Percentiles rank a stretch among this genome's conserved stretches.
These are phyloP conservation scores for Plasmodium sp. DNA, from an alignment of 169 alveolate genomes.

Conservation along the genomic window DNA sequence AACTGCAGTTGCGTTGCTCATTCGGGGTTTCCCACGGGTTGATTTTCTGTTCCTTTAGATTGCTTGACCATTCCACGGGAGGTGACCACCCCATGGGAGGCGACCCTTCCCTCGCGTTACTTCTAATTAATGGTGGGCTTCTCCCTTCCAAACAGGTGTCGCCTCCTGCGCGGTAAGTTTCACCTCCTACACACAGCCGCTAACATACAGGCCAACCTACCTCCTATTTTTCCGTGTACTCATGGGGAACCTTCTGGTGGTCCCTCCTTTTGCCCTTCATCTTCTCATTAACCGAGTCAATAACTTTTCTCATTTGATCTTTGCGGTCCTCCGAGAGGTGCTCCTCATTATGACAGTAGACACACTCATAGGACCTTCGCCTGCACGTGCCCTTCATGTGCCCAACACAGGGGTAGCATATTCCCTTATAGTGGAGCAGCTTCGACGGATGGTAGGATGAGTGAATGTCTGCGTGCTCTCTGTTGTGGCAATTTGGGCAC, in stretches of 20 bases:
- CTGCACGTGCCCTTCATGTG: slow-evolving; percentile 8
- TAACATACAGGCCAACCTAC: background rate
- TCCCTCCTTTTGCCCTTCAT: background rate
- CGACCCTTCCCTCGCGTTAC: background rate
- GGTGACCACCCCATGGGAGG: background rate
- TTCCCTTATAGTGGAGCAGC: slow-evolving; percentile 9
- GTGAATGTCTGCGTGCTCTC: slow-evolving; percentile 23
- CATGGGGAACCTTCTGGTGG: background rate
- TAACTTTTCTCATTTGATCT: background rate
- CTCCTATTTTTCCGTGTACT: background rate
- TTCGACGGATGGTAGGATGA: slow-evolving; percentile 29
- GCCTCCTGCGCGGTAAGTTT: background rate
- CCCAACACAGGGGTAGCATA: slow-evolving; percentile 10
- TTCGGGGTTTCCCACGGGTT: background rate
- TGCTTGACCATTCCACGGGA: background rate
- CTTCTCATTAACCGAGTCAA: background rate
- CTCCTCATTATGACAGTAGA: slow-evolving; percentile 21
- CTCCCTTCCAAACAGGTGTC: background rate
- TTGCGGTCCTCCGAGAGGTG: background rate
- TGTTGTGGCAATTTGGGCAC: slow-evolving; percentile 16
- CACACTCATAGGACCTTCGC: slow-evolving; percentile 1
- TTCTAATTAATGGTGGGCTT: background rate
- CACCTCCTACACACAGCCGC: background rate
- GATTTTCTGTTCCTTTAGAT: too few species aligned
- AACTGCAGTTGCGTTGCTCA: background rate